Base-by-base conservation (phyloP, 768 basidiomycete genomes). In the Cytidiella melzeri region DNA sequence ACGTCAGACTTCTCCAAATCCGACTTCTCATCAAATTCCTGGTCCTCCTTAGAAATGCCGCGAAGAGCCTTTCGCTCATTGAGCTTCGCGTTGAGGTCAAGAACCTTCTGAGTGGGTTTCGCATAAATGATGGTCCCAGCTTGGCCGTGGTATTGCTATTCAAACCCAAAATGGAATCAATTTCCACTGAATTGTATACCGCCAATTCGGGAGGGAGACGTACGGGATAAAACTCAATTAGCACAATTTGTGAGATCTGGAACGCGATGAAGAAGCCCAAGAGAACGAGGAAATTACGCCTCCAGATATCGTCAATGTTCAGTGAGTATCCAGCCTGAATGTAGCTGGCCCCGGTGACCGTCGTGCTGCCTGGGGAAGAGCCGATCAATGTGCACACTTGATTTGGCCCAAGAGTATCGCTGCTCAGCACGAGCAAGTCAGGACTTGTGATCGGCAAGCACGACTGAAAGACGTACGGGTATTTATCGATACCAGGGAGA, bases 341-440 rank as follows among this genome's bases (percentile, higher is more conserved):
- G 64, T 96, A 96, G 19, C 64, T 58, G 6, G 66, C 63, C 3
- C 91, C 91, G 9, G 66, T 55, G 49, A 92, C 79, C 25, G 68
- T 44, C 47, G 69, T 69, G 26, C 71, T 74, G 1, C 89, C 89
- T 0, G 74, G 64, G 3, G 62, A 57, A 1, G 86, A 68, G n/a
- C 90, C 89, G 48, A 75, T 76, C 19, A 92, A 67, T 0, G 87
- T 87, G 65, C 91, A 92, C 9, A 77, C 79, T 68, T 92, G 91
- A 56, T 91, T 84, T 1, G 75, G 68, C 39, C 81, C 76, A 54
- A 86, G 61, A 50, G 61, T 53, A 41, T 70, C 64, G 56, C 85
- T 79, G 50, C 21, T 38, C 48, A 40, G 5, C 50, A 30, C 15
- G 38, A n/a, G n/a, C n/a, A n/a, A n/a, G n/a, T n/a, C n/a, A n/a